Conservation (phyloP, 2,329 filamentous ascomycete genomes). For the Epichloe sp. region DNA sequence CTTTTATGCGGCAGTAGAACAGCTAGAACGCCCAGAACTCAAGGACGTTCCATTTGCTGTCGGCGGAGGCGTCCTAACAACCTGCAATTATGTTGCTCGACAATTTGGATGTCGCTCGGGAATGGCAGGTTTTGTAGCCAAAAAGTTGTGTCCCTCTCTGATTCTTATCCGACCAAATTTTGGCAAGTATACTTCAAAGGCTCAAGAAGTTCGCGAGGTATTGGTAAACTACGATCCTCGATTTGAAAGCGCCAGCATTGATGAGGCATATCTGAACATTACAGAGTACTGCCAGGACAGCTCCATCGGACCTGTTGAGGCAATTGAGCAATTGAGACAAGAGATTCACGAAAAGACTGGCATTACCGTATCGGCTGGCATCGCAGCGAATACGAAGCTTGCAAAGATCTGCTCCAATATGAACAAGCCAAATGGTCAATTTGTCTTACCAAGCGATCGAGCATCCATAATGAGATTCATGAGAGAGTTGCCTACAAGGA, state of each 20-base stretch:
- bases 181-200: conserved; percentile 82
- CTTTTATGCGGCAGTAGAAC: conserved; percentile 92
- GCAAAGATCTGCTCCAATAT: conserved; percentile 93
- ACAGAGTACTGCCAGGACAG: conserved; percentile 70
- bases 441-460: conserved; percentile 58
- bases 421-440: conserved; percentile 96
- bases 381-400: conserved; percentile 82
- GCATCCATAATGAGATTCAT: conserved; percentile 74
- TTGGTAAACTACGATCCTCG: conserved; percentile 77
- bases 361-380: conserved; percentile 86
- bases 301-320: conserved; percentile 55
- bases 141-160: conserved; percentile 80
- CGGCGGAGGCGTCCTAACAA: conserved; percentile 52
- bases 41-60: conserved; percentile 84
- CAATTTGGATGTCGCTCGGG: conserved; percentile 85
- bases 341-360: conserved; percentile 65
- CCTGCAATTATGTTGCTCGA: conserved; percentile 76
- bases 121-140: conserved; percentile 93
- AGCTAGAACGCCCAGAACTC: conserved; percentile 69
- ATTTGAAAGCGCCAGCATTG: conserved; percentile 88
- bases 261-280: conserved; percentile 93
- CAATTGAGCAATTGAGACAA: conserved; percentile 61
- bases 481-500: conserved; percentile 67
- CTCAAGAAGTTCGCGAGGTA: conserved; percentile 71
- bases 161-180: conserved; percentile 77